phyloP scores from a whole-genome alignment of 352 stramenopile species.

The Hyaloperonospora arabidopsidis region DNA sequence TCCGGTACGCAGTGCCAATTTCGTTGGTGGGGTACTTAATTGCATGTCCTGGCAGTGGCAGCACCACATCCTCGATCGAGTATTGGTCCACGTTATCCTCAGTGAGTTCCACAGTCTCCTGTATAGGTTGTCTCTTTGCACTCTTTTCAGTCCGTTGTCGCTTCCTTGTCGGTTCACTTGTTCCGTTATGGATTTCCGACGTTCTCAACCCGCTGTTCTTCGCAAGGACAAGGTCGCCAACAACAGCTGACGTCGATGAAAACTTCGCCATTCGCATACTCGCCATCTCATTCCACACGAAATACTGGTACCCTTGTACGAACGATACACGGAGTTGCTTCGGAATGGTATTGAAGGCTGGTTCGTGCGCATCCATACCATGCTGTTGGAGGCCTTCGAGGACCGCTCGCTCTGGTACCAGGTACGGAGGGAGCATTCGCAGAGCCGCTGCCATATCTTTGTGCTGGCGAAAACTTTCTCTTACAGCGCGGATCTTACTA shows the following conservation, averaged over 20 bases:
- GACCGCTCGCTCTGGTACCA: conserved; percentile 60
- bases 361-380: conserved; percentile 62
- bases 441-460: conserved; percentile 72
- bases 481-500: conserved; percentile 66
- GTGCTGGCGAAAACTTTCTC: conserved; percentile 76
- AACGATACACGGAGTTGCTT: conserved; percentile 54
- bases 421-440: conserved; percentile 69
- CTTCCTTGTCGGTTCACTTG: conserved; percentile 27
- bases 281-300: conserved; percentile 93
- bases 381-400: conserved; percentile 69
- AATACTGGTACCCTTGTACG: conserved; percentile 86
- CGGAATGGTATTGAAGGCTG: conserved; percentile 62
- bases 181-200: conserved; percentile 10
- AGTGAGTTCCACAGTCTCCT: conserved; percentile 56
- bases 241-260: conserved; percentile 44
- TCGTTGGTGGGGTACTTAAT: conserved; percentile 80
- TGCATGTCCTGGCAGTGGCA: conserved; percentile 89
- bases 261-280: conserved; percentile 79
- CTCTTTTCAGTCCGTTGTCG: conserved; percentile 26
- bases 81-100: conserved; percentile 83
- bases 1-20: conserved; percentile 38
- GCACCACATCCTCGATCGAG: conserved; percentile 89
- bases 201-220: conserved; percentile 12
- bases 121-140: conserved; percentile 10
- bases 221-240: conserved; percentile 87